Conservation (phyloP, 495 filamentous ascomycete genomes). For the Emericellopsis terricola region DNA sequence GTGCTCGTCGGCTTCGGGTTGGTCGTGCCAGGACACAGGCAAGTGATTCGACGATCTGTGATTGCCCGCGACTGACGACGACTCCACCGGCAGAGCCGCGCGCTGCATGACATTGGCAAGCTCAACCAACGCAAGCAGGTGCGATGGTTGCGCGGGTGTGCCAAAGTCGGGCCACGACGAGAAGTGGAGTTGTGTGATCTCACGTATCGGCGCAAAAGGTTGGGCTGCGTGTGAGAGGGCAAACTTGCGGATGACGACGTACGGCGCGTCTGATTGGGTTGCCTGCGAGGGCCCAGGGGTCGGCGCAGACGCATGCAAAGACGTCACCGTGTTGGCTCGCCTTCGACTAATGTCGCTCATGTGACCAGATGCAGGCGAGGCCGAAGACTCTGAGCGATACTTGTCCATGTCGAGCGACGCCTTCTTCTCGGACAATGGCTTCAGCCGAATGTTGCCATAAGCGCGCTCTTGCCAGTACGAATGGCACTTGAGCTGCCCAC, state of each 20-base stretch:
- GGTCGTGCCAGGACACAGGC: conserved; percentile 22
- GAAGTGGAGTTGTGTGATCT: conserved; percentile 92
- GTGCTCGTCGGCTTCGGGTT: conserved; percentile 32
- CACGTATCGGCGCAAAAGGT: conserved; percentile 74
- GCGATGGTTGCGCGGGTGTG: conserved; percentile 70
- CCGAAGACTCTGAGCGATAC: conserved; percentile 10
- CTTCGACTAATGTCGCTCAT: conserved; percentile 14
- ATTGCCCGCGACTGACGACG: conserved; percentile 12
- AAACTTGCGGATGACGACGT: conserved; percentile 76
- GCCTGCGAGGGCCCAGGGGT: conserved; percentile 8
- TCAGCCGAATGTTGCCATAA: conserved; percentile 67
- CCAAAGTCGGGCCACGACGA: conserved; percentile 94
- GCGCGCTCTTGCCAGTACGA: conserved; percentile 72
- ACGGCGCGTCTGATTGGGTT: conserved; percentile 36
- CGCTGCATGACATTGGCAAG: conserved; percentile 51
- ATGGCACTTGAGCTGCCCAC: conserved; percentile 88
- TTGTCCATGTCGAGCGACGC: conserved; percentile 54
- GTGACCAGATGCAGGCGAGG: neutral
- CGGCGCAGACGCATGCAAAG: conserved; percentile 8
- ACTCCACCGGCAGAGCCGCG: conserved; percentile 18
- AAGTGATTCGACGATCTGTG: conserved; percentile 11
- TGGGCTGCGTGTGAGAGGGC: conserved; percentile 55
- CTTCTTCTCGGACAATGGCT: conserved; percentile 59
- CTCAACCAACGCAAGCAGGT: conserved; percentile 75
- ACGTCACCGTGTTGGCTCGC: conserved; percentile 24